These are phyloP conservation scores for Candida wancherniae DNA, from an alignment of 805 yeast genomes.

Conservation along the genomic window DNA sequence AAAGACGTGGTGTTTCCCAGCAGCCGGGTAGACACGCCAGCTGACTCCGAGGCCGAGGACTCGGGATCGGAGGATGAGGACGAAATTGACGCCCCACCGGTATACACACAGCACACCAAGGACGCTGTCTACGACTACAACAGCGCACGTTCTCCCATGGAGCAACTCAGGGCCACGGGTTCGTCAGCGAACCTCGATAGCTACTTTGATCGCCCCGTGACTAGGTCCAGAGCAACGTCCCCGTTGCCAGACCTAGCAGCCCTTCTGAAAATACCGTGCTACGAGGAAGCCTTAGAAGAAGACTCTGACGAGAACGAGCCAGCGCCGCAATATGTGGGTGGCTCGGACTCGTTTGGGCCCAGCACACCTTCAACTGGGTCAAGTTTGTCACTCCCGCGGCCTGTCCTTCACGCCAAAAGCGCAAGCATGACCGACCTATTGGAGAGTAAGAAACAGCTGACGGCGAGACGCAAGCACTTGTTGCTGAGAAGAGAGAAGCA, in stretches of 20 bases:
- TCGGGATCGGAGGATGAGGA: constrained; percentile 21
- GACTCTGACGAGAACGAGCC: constrained; percentile 25
- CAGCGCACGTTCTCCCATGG: constrained; percentile 32
- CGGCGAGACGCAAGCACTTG: constrained; percentile 7
- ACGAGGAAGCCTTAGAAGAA: constrained; percentile 36
- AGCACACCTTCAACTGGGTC: constrained; percentile 2
- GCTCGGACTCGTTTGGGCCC: constrained; percentile 4
- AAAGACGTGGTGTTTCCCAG: constrained; percentile 29
- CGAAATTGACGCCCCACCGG: constrained; percentile 38
- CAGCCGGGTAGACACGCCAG: constrained; percentile 8
- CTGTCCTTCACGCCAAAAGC: constrained; percentile 6
- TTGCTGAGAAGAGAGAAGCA: constrained; percentile 10
- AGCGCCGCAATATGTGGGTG: constrained; percentile 19
- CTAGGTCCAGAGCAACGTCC: constrained; percentile 8
- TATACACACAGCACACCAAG: constrained; percentile 35
- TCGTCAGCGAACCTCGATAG: constrained; percentile 19
- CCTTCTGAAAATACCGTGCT: constrained; percentile 35
- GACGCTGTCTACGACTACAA: constrained; percentile 36
- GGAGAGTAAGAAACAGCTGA: constrained; percentile 4
- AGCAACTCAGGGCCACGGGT: constrained; percentile 27
- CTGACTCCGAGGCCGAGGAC: constrained; percentile 7
- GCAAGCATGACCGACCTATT: constrained; percentile 11
- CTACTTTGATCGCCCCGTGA: constrained; percentile 30
- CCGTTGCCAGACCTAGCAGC: constrained; percentile 21
- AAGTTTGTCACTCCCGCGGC: constrained; percentile 2